A percentile compares a stretch with the other conserved stretches of the same genome.
Conservation (phyloP, 2,329 filamentous ascomycete species). For the Alternaria ethzedia region DNA sequence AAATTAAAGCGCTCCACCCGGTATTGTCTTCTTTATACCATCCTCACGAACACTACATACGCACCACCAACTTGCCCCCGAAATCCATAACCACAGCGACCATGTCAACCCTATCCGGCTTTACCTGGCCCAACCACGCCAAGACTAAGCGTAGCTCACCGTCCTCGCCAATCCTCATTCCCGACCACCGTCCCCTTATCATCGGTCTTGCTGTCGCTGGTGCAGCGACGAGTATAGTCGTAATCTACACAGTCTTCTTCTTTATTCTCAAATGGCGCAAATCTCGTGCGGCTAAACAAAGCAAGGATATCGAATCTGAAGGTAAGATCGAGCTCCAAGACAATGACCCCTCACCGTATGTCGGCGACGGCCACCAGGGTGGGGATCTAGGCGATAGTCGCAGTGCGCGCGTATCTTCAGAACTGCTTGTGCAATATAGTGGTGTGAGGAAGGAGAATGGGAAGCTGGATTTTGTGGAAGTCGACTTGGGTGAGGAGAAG, state of each 20-base stretch:
- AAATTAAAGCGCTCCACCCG: neutral
- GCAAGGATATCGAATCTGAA: neutral
- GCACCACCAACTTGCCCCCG: neutral
- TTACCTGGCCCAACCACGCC: neutral
- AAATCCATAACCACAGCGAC: neutral
- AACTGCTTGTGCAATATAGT: neutral
- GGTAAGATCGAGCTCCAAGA: neutral
- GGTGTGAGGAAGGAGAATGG: neutral
- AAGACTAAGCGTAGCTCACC: neutral
- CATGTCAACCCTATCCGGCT: neutral
- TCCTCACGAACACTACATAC: neutral
- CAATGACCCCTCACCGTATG: neutral
- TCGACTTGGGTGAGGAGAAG: neutral
- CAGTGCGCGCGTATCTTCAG: neutral
- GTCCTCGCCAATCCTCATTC: neutral
- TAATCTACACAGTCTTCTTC: neutral
- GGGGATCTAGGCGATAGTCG: neutral
- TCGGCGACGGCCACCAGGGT: neutral
- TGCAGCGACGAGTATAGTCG: neutral
- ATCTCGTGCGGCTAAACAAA: neutral
- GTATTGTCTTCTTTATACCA: neutral
- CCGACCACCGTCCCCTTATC: neutral
- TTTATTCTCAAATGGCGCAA: neutral
- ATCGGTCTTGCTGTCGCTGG: neutral
- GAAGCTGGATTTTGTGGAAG: neutral